Conservation (phyloP, 345 rosid genomes). For the Barbarea vulgaris region DNA sequence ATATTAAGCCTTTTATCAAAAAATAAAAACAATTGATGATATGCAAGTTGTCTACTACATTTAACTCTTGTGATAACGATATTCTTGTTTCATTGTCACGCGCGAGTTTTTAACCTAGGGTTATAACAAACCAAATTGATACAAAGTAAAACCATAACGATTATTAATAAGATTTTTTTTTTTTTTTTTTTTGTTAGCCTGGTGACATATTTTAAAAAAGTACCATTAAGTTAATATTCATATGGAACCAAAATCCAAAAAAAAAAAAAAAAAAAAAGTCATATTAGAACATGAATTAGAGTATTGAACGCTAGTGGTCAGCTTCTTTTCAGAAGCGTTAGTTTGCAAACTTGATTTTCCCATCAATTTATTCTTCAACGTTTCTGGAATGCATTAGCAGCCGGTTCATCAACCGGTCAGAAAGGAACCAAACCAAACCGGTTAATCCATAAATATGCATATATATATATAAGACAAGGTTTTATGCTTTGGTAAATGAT, state of each 20-base stretch:
- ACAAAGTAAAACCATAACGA: neutral
- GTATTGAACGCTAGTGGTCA: no score
- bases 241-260: no score
- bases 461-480: conserved; percentile 4
- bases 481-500: conserved; percentile 9
- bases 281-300: no score
- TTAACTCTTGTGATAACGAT: conserved; percentile 41
- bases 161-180: no score
- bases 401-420: neutral
- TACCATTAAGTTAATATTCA: no score
- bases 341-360: neutral
- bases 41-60: conserved; percentile 37
- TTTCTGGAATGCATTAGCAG: neutral
- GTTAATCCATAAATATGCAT: neutral
- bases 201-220: no score
- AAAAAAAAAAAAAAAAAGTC: no score
- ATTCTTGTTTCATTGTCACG: conserved; percentile 19
- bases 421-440: conserved; percentile 10
- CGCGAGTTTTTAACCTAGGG: neutral
- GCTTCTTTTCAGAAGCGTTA: no score
- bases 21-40: no score
- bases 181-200: no score
- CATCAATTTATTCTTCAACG: neutral
- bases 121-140: neutral
- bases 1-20: no score